These are phyloP conservation scores for Microsporum canis DNA, from an alignment of 2,329 filamentous ascomycete species.

Conservation along the genomic window DNA sequence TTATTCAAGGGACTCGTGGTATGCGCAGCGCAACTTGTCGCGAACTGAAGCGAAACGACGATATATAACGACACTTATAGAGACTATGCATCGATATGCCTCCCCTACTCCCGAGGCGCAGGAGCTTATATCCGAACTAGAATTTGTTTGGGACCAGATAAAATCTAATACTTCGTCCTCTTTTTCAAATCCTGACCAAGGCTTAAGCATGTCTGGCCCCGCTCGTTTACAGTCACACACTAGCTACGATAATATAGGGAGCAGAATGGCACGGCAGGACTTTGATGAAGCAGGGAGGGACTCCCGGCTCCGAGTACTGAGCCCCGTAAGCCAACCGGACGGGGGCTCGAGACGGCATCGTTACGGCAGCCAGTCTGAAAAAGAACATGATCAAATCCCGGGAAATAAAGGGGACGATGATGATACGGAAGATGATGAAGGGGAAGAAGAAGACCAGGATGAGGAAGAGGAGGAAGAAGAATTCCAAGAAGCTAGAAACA, in stretches of 20 bases:
- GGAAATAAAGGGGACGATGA: conserved; percentile 41
- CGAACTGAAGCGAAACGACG: conserved; percentile 87
- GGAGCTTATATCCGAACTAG: conserved; percentile 84
- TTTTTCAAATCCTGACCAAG: conserved; percentile 29
- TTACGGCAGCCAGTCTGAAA: conserved; percentile 19
- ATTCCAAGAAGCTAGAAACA: conserved; percentile 15
- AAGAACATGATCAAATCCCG: conserved; percentile 41
- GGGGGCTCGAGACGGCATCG: conserved; percentile 38
- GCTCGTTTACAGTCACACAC: conserved; percentile 25
- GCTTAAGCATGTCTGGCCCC: conserved; percentile 19
- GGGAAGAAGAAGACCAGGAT: conserved; percentile 21
- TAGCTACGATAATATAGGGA: conserved; percentile 27
- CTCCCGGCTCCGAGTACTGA: conserved; percentile 58
- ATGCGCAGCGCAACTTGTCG: conserved; percentile 67
- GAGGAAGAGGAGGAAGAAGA: conserved; percentile 25
- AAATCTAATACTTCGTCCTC: conserved; percentile 67
- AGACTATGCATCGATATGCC: conserved; percentile 94
- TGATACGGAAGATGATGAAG: conserved; percentile 33
- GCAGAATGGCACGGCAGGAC: conserved; percentile 23
- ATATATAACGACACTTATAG: conserved; percentile 88
- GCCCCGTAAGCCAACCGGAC: conserved; percentile 76
- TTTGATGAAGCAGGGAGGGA: conserved; percentile 35
- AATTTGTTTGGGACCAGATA: conserved; percentile 98
- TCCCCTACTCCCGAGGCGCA: conserved; percentile 67
- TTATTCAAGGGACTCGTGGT: conserved; percentile 73